These are phyloP conservation scores for Neodidymelliopsis sp. DNA, from an alignment of 2,329 filamentous ascomycete genomes.

Conservation along the genomic window DNA sequence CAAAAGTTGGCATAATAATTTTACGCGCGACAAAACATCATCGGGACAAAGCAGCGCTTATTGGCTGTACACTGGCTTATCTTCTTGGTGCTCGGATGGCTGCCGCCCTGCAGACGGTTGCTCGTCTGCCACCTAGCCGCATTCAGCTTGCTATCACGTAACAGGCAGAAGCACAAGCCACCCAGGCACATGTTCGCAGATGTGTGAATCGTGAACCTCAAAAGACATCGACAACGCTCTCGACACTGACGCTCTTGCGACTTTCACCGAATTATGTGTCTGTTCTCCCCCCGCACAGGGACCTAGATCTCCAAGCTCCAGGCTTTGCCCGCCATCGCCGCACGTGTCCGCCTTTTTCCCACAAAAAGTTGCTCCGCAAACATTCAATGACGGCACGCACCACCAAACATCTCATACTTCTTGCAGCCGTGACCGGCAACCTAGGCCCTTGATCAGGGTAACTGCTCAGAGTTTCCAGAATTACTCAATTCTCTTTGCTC, in stretches of 20 bases:
- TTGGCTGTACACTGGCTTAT: conserved; percentile 43
- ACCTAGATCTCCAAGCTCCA: conserved; percentile 31
- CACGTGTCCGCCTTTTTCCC: conserved; percentile 14
- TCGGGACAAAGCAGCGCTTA: conserved; percentile 31
- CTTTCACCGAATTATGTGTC: conserved; percentile 33
- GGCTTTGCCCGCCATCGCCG: conserved; percentile 24
- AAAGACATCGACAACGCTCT: conserved; percentile 42
- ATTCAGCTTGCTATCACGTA: conserved; percentile 37
- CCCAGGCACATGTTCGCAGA: conserved; percentile 43
- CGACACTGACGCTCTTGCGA: conserved; percentile 20
- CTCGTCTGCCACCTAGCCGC: conserved; percentile 25
- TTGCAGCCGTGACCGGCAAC: conserved; percentile 50
- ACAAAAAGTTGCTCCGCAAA: conserved; percentile 18
- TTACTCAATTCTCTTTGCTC: conserved; percentile 33
- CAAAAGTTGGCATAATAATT: conserved; percentile 41
- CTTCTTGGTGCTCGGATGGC: conserved; percentile 27
- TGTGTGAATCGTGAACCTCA: conserved; percentile 31
- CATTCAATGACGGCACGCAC: conserved; percentile 54
- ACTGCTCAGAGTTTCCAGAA: conserved; percentile 18
- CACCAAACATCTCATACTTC: conserved; percentile 53
- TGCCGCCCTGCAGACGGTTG: conserved; percentile 19
- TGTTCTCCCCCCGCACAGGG: conserved; percentile 26
- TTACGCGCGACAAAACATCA: conserved; percentile 39
- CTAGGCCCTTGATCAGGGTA: conserved; percentile 39
- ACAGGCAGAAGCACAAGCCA: conserved; percentile 30